Base-by-base conservation (phyloP, 495 filamentous ascomycete genomes). In the Cercophora sp. region DNA sequence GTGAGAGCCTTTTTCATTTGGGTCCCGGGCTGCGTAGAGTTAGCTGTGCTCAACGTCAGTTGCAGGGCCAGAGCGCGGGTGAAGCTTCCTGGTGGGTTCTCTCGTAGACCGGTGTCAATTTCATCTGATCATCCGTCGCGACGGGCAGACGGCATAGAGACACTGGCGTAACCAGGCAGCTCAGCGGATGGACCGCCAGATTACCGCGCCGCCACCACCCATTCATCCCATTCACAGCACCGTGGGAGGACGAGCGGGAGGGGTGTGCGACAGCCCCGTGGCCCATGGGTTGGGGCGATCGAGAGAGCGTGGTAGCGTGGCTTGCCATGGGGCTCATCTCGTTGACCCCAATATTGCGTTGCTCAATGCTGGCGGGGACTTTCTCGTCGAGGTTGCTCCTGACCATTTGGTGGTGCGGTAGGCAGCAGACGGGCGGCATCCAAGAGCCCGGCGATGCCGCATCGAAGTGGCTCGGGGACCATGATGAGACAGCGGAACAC, bases 281-380 rank as follows among this genome's bases (percentile, higher is more conserved):
- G n/a, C n/a, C n/a, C n/a, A n/a, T n/a, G n/a, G n/a, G n/a, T n/a
- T n/a, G n/a, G n/a, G n/a, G n/a, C n/a, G n/a, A n/a, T n/a, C n/a
- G n/a, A n/a, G n/a, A n/a, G 23, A 25, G 16, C 46, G 36, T 35
- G 42, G 51, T 42, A 54, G 44, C 47, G 53, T 56, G 48, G 52
- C 57, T 55, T 48, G 49, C 20, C 23, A 56, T 46, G 24, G 20
- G 55, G 53, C 54, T 56, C 57, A 62, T 55, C 50, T 58, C 67
- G 65, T 61, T 48, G 59, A 60, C 57, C 59, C 68, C 71, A 67
- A 72, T 62, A 74, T 75, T 77, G 69, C 69, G 60, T 61, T 61
- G 63, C 61, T 70, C 69, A 70, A 77, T 72, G 73, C 71, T 58
- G 48, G n/a, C 19, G 26, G 53, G 42, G 44, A 35, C 59, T 50